Percentiles rank a stretch among this genome's conserved stretches.
phyloP scores from a whole-genome alignment of 768 basidiomycete species.

The Macrocybe gigantea region DNA sequence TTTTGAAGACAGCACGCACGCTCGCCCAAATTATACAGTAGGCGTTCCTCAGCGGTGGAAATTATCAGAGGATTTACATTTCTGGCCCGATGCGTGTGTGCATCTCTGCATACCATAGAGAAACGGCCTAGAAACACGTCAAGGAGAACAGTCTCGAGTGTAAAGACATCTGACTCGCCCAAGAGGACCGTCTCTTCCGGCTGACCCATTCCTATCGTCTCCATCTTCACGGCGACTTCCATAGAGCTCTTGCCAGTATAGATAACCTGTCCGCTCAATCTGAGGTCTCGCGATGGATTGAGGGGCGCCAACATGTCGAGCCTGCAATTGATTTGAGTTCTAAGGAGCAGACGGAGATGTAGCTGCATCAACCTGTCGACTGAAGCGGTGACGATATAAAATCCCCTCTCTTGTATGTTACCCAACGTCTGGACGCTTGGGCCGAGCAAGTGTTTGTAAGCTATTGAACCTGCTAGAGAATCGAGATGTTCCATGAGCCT shows the following conservation, averaged over 20 bases:
- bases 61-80: conserved; percentile 60
- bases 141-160: neutral
- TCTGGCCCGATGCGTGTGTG: conserved; percentile 55
- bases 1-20: conserved; percentile 32
- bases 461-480: conserved; percentile 78
- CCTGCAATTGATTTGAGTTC: conserved; percentile 22
- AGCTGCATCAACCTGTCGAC: conserved; percentile 57
- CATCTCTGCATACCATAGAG: conserved; percentile 82
- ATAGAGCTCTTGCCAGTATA: conserved; percentile 73
- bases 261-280: conserved; percentile 76
- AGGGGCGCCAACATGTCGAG: conserved; percentile 63
- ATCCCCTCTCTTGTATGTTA: conserved; percentile 53
- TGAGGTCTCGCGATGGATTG: conserved; percentile 57
- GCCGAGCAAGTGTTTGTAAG: conserved; percentile 79
- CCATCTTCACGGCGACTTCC: conserved; percentile 87
- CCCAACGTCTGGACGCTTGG: conserved; percentile 51
- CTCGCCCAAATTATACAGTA: conserved; percentile 61
- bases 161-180: conserved; percentile 30
- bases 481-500: conserved; percentile 79
- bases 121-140: conserved; percentile 59
- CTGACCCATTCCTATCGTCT: conserved; percentile 43
- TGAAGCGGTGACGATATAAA: conserved; percentile 81
- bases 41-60: conserved; percentile 55
- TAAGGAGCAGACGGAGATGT: neutral
- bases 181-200: conserved; percentile 60